Base-by-base conservation (phyloP, 148 eudicot species). In the Fallopia convolvulus region DNA sequence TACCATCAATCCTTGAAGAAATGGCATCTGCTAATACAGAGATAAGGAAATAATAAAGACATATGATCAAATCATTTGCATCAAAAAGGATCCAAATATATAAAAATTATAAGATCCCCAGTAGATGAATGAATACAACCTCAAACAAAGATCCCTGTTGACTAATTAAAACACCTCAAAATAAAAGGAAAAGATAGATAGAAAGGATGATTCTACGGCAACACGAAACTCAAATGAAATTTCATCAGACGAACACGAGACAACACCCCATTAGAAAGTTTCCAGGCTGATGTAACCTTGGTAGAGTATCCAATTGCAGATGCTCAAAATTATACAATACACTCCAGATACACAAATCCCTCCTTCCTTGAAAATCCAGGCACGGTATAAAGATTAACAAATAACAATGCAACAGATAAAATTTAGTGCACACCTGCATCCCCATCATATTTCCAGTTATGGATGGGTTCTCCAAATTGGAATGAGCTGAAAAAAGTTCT, bases 391-490 rank as follows among this genome's bases (percentile, higher is more conserved):
- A 55, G 26, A 55, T 18, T 55, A 5, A 18, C 23, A 55, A 55
- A 18, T 55, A 15, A 55, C 23, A 55, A 18, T 17, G 20, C 61
- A 61, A 10, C 21, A 61, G 68, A 26, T 10, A 61, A 13, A 10
- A 61, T 23, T 23, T 23, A n/a, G 68, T 61, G 26, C 68, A 61
- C 76, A 95, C 99, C 94, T 92, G 97, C 79, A 93, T 77, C 8
- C 97, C 97, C 97, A 91, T 91, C 97, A 91, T 88, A 80, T 79
- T 93, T 8, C 86, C 97, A 68, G 83, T 79, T 39, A 82, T 87
- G 18, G 90, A 89, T 81, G 97, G 91, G 82, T 86, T 89, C 50
- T 95, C 94, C 81, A 87, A 72, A 86, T 88, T 93, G 80, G 90
- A 87, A 70, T 85, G 92, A 41, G 91, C 86, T 80, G 93, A 89